Base-by-base conservation (phyloP, 177 flowering plant genomes). In the Tripterygium wilfordii region DNA sequence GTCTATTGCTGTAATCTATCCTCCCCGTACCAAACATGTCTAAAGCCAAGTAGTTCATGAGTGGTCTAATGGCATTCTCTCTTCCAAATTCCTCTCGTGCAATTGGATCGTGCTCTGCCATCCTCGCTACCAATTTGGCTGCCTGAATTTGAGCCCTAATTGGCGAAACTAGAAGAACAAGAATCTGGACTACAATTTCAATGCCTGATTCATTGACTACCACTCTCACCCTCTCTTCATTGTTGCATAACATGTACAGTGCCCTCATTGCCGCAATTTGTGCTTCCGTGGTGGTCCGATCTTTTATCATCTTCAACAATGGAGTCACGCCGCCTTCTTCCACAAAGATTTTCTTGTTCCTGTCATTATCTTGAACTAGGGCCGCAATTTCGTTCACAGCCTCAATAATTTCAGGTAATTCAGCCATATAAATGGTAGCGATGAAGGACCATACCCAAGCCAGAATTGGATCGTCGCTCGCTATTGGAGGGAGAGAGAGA, bases 311-410 rank as follows among this genome's bases (percentile, higher is more conserved):
- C 54, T 56, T 76, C 45, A 79, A 22, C 39, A 79, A 19, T 0
- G 81, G 75, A 8, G 47, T 40, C 26, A 79, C 58, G 17, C 81
- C 81, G 10, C 80, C 73, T 58, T 79, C 81, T 14, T 79, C 81
- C 4, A 68, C 72, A 2, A 76, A 70, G 7, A 79, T 62, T 45
- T 68, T 67, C 68, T 68, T 70, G 59, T 76, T 76, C 45, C 84
- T 47, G 30, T 73, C 77, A 42, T 66, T 72, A 25, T 79, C 84
- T 10, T 25, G 28, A 1, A 76, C 84, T 0, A 75, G 57, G 1
- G 76, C 68, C 22, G 67, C 68, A 18, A 78, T 53, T 1, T 58
- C 57, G 25, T 51, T 63, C 3, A 77, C 77, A 1, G 78, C 84
- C 18, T 75, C 76, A 1, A 66, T 53, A n/a, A 63, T 58, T 23